A percentile compares a stretch with the other conserved stretches of the same genome.
These are phyloP conservation scores for Kluyveromyces siamensis DNA, from an alignment of 805 yeast genomes.

Conservation along the genomic window DNA sequence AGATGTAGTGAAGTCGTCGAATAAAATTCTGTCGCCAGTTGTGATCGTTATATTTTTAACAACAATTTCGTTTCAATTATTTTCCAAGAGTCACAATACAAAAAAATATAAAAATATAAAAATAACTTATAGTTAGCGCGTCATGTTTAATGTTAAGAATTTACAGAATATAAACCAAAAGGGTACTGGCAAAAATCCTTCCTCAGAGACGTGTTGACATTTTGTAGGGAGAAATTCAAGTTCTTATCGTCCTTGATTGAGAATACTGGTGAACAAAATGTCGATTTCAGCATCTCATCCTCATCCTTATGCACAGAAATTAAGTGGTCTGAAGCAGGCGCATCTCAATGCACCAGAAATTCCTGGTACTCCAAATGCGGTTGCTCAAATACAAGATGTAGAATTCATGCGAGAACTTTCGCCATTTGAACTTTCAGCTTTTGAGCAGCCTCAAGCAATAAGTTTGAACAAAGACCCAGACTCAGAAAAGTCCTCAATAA, in stretches of 20 bases:
- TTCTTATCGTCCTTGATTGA: neutral
- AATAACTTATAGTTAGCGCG: neutral
- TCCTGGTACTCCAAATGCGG: neutral
- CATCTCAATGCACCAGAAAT: neutral
- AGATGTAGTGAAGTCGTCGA: no score
- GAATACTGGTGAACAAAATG: neutral
- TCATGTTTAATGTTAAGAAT: neutral
- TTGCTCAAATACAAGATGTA: neutral
- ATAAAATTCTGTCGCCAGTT: neutral
- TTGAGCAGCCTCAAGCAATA: neutral
- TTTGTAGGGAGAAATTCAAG: no score
- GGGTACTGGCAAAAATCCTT: neutral
- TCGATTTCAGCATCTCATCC: conserved; percentile 1
- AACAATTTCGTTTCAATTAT: neutral
- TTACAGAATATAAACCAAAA: neutral
- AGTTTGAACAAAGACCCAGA: neutral
- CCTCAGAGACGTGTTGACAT: no score
- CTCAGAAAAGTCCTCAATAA: neutral
- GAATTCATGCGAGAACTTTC: neutral
- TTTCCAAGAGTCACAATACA: neutral
- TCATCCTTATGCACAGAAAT: conserved; percentile 1
- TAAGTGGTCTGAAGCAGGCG: neutral
- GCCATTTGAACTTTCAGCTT: neutral
- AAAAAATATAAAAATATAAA: no score
- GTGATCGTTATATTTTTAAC: neutral